A percentile compares a stretch with the other conserved stretches of the same genome.
phyloP scores from a whole-genome alignment of 768 basidiomycete species.

The Galerina sulciceps region DNA sequence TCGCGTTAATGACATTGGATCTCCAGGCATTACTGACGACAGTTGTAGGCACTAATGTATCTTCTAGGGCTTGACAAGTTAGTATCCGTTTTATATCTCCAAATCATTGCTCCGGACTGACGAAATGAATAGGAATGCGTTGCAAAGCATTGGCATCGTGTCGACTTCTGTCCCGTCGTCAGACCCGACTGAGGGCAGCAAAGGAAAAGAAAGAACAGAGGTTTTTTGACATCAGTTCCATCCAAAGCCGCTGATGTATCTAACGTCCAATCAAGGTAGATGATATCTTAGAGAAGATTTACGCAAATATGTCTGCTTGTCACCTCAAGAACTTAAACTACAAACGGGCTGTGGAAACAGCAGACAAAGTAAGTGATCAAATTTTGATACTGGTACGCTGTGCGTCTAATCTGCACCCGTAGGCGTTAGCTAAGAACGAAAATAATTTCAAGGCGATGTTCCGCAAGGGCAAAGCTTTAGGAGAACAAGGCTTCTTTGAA shows the following conservation, averaged over 20 bases:
- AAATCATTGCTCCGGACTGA: background rate
- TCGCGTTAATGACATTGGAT: conserved; percentile 5
- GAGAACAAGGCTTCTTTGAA: conserved; percentile 77
- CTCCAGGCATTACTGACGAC: conserved; percentile 1
- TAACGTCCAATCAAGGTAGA: conserved; percentile 54
- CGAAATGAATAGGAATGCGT: conserved; percentile 49
- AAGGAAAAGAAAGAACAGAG: conserved; percentile 68
- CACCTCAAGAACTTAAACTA: conserved; percentile 82
- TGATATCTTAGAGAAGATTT: conserved; percentile 77
- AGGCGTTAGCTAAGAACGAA: conserved; percentile 79
- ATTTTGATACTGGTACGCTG: background rate
- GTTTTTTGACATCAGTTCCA: conserved; percentile 35
- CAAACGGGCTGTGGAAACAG: conserved; percentile 79
- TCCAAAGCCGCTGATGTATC: background rate
- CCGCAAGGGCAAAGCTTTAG: conserved; percentile 79
- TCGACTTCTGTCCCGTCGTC: conserved; percentile 23
- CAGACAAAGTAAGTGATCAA: conserved; percentile 61
- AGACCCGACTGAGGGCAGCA: conserved; percentile 34
- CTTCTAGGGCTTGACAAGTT: conserved; percentile 81
- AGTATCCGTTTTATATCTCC: conserved; percentile 23
- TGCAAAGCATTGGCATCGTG: conserved; percentile 54
- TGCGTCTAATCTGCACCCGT: background rate
- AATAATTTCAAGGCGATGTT: conserved; percentile 81
- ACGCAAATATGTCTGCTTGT: conserved; percentile 85
- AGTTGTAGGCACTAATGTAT: conserved; percentile 66